These are phyloP conservation scores for Rhododendron simsii DNA, from an alignment of 148 eudicot species.

Conservation along the genomic window DNA sequence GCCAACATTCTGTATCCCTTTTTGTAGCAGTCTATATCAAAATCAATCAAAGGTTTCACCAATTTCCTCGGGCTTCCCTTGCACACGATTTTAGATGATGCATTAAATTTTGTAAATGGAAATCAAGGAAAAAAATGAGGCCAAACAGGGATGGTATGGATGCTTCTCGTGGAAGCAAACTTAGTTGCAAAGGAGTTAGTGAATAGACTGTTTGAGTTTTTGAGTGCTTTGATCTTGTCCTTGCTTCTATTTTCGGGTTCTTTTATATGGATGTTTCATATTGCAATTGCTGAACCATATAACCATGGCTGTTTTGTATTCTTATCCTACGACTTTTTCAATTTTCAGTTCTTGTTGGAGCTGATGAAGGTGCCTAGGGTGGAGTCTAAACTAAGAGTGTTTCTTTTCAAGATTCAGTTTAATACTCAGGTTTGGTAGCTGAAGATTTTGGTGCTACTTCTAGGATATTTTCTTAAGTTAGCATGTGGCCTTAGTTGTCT, in stretches of 20 bases:
- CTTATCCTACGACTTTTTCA: not conserved
- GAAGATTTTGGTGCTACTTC: not conserved
- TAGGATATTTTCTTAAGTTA: not conserved
- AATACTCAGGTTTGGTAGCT: conserved; percentile 64
- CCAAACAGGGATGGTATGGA: not conserved
- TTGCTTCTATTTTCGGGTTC: not conserved
- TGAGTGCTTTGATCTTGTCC: not conserved
- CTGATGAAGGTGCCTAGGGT: conserved; percentile 96
- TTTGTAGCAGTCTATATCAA: not conserved
- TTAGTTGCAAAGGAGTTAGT: not conserved
- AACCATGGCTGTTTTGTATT: not conserved
- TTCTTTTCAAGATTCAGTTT: conserved; percentile 93
- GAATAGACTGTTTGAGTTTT: not conserved
- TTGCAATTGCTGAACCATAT: not conserved
- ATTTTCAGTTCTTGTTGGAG: conserved; percentile 81
- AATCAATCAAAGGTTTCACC: not conserved
- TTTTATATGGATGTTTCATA: not conserved
- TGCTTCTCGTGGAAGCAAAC: not conserved
- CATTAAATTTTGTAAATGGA: not conserved
- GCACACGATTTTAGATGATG: not conserved
- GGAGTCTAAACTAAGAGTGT: conserved; percentile 87
- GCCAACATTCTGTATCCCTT: not conserved
- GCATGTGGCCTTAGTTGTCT: conserved; percentile 7
- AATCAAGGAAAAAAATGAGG: not conserved
- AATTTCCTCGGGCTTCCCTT: not conserved